Evolutionary conservation across 1,284 basidiomycete species (phyloP), one percentile per base, ranked within the genome.

Genomic region (Sutorius eximius): DNA sequence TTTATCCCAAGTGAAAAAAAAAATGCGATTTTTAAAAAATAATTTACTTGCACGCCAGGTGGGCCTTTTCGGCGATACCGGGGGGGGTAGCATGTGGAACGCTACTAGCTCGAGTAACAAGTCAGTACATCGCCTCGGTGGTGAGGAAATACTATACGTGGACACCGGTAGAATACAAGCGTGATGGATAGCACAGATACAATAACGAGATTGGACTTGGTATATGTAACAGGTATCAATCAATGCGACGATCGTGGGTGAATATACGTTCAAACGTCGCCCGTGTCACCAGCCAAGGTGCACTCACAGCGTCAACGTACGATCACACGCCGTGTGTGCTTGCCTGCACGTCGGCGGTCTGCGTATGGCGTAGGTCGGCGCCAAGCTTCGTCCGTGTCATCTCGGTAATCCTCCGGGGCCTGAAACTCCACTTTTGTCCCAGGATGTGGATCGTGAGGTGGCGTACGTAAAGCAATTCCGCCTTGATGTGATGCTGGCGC

Each of bases 271-370:
- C 27, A n/a, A n/a, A 37, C 12, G 38, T 34, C 11, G n/a, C 48
- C 49, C 41, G 47, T 30, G 9, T 20, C 45, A 36, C 36, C 13
- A 37, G 43, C 7, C n/a, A 13, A 24, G 44, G 44, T n/a, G 20
- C 8, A 53, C 60, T 43, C 48, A 65, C 60, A 47, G 34, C 3
- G 41, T 75, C 69, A 82, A 60, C 78, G 71, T 51, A 84, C 80
- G 58, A 84, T 77, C 36, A 86, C 82, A 48, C 87, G 77, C 62
- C 76, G 77, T 20, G 86, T 89, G 65, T 89, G 87, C 66, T 89
- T 89, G 44, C 86, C 86, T 51, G 86, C 86, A 51, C 86, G 75
- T 55, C 86, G 74, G 16, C 86, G 81, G 67, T 87, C 85, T 42
- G 79, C 77, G 63, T 83, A 82, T 16, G 86, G 85, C 68, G 82